These are phyloP conservation scores for Hygrophorus russula DNA, from an alignment of 768 basidiomycete species.

Conservation along the genomic window DNA sequence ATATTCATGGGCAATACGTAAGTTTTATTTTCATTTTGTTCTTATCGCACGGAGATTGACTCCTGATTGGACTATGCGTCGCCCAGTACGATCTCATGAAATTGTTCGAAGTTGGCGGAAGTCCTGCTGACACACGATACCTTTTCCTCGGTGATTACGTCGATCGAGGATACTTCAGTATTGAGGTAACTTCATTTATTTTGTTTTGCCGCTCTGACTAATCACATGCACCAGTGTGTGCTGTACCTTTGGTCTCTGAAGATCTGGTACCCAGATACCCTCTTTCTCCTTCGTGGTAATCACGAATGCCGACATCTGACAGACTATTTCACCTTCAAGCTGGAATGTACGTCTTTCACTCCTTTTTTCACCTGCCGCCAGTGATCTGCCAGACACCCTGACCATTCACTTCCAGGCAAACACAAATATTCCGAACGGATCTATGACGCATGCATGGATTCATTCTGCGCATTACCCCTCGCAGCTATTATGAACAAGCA, in stretches of 20 bases:
- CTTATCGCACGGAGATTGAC: constrained; percentile 5
- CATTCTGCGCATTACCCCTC: constrained; percentile 89
- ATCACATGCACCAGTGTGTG: constrained; percentile 59
- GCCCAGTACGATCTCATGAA: constrained; percentile 88
- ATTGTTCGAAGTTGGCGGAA: constrained; percentile 88
- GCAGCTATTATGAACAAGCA: constrained; percentile 99
- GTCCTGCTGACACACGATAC: constrained; percentile 88
- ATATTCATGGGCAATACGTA: constrained; percentile 99
- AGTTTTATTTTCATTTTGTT: constrained; percentile 17
- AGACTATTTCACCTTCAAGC: constrained; percentile 98
- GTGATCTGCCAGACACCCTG: constrained; percentile 4
- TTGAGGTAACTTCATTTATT: constrained; percentile 44
- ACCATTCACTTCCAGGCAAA: constrained; percentile 49
- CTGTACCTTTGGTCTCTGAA: constrained; percentile 97
- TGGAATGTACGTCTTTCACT: constrained; percentile 73
- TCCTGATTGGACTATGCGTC: no score
- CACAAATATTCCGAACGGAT: constrained; percentile 97
- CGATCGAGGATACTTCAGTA: constrained; percentile 88
- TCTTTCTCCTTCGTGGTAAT: constrained; percentile 94
- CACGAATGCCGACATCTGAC: constrained; percentile 99
- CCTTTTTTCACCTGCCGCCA: constrained; percentile 1
- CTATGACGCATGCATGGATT: constrained; percentile 97
- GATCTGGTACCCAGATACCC: constrained; percentile 97
- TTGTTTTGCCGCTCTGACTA: constrained; percentile 5
- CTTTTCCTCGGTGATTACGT: constrained; percentile 92